phyloP scores from a whole-genome alignment of 306 rosid genomes.

The Dalbergia cultrata region DNA sequence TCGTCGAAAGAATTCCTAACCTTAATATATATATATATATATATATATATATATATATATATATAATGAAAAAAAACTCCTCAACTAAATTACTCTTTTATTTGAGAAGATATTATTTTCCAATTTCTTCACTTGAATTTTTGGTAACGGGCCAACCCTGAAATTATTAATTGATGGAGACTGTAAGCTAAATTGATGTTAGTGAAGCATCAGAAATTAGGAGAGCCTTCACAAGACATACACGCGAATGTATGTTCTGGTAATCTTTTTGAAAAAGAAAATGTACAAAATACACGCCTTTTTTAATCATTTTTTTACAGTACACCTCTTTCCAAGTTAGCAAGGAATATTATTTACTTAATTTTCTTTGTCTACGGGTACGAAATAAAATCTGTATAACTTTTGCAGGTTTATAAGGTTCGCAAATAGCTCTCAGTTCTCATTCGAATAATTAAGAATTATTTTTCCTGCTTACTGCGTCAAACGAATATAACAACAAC shows the following conservation, averaged over 20 bases:
- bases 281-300: too few relatives aligned
- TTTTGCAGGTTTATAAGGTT: background rate
- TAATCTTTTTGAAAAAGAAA: too few relatives aligned
- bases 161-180: constrained; percentile 21
- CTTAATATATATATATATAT: too few relatives aligned
- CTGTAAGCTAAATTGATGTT: constrained; percentile 11
- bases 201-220: constrained; percentile 37
- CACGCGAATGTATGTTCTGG: background rate
- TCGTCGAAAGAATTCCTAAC: too few relatives aligned
- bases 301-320: too few relatives aligned
- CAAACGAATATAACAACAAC: background rate
- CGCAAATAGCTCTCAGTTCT: too few relatives aligned
- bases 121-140: background rate
- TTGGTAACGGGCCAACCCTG: constrained; percentile 6
- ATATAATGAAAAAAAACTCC: too few relatives aligned
- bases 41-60: too few relatives aligned
- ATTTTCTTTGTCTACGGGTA: too few relatives aligned
- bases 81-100: too few relatives aligned
- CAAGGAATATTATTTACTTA: too few relatives aligned
- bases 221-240: background rate
- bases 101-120: background rate
- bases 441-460: background rate
- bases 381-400: background rate
- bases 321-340: too few relatives aligned
- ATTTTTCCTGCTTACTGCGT: background rate